Evolutionary conservation across 306 rosid species (phyloP), one percentile per base, ranked within the genome.

Genomic region (Malus fusca): DNA sequence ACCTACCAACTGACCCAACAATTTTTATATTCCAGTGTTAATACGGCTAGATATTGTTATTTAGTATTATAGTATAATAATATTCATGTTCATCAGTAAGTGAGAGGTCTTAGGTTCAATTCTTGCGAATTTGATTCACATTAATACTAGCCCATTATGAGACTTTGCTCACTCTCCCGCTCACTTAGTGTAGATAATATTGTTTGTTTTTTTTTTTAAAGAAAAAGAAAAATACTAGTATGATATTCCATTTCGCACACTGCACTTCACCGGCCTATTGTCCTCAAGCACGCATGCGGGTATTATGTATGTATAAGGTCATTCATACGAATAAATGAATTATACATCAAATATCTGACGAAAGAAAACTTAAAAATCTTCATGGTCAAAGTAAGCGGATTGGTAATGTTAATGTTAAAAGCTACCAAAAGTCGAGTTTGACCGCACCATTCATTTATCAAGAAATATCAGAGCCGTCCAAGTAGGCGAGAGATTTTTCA

Each of bases 61-160:
- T 37, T 37, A 7, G 9, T 7, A 37, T 37, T 37, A 37, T 10
- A 37, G 0, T 37, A 1, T 37, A 37, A 2, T 7, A 37, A 37
- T 37, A 37, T 37, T 37, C 0, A 0, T 37, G 9, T 37, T 37
- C 2, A 37, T 1, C 1, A 2, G 42, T 37, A 37, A 1, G 2
- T 37, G 0, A 37, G 0, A 37, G 0, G 0, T 37, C 0, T 37
- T 37, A 1, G 1, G 0, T 7, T 37, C 9, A 0, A 37, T 37
- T 37, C 9, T 37, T 37, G 0, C 9, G 0, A 37, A 37, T 6
- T 37, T 2, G 0, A 35, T 6, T 9, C 40, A 6, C 2, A 35
- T 35, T 35, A 35, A 35, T 35, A 0, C 2, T 7, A 35, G 10
- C 2, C 0, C 9, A 7, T 37, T 37, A 0, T 37, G 0, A 37